Conservation (phyloP, 2,329 filamentous ascomycete genomes). For the Claviceps fusiformis region DNA sequence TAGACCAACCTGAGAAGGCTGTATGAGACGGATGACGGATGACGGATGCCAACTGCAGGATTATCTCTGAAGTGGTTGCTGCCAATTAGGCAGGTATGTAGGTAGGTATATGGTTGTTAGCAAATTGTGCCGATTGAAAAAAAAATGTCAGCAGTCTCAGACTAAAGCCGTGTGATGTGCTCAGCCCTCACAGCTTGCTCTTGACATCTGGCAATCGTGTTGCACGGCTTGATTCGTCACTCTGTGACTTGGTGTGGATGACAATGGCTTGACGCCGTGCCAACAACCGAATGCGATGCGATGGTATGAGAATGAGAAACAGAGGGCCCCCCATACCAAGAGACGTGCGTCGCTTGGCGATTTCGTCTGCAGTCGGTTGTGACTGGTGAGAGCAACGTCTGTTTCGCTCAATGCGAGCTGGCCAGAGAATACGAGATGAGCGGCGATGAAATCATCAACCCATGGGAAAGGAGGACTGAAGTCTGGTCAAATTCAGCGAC, state of each 20-base stretch:
- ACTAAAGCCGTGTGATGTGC: not conserved
- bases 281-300: not conserved
- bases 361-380: not conserved
- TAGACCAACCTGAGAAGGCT: not conserved
- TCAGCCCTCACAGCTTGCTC: not conserved
- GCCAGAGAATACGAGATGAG: conserved; percentile 6
- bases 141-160: not conserved
- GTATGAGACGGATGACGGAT: not conserved
- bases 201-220: not conserved
- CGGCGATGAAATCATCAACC: not conserved
- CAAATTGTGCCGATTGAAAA: not conserved
- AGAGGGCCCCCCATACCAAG: not conserved
- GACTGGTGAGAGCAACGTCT: not conserved
- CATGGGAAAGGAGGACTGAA: not conserved
- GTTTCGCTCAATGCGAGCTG: not conserved
- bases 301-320: not conserved
- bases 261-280: conserved; percentile 1
- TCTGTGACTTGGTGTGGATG: conserved; percentile 1
- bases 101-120: not conserved
- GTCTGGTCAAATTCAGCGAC: not conserved
- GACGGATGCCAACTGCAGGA: not conserved
- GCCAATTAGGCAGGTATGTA: not conserved
- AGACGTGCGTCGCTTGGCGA: not conserved
- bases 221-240: not conserved
- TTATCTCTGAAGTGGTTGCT: not conserved